These are phyloP conservation scores for Colletotrichum somersetense DNA, from an alignment of 2,329 filamentous ascomycete genomes.

Conservation along the genomic window DNA sequence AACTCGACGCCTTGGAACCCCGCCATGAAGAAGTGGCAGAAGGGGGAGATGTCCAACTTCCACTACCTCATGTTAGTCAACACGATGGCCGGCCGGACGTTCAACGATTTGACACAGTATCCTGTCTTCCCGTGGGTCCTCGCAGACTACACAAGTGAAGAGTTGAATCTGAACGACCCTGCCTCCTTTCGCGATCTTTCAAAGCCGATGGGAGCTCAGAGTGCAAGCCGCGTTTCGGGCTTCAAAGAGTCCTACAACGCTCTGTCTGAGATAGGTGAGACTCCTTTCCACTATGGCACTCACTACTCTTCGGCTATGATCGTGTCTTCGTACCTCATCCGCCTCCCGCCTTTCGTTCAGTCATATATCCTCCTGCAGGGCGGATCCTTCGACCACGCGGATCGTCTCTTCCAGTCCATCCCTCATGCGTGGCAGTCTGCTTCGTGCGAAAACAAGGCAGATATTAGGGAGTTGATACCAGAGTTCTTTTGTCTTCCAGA, in stretches of 20 bases:
- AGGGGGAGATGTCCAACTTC: constrained; percentile 97
- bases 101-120: constrained; percentile 98
- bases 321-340: constrained; percentile 94
- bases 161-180: constrained; percentile 87
- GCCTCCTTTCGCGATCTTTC: constrained; percentile 90
- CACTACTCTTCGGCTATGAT: constrained; percentile 99
- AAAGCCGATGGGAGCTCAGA: constrained; percentile 97
- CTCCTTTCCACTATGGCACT: constrained; percentile 96
- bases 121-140: constrained; percentile 98
- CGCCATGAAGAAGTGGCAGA: constrained; percentile 89
- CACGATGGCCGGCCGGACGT: constrained; percentile 95
- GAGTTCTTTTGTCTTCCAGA: constrained; percentile 98
- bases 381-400: constrained; percentile 96
- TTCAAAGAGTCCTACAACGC: constrained; percentile 88
- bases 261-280: constrained; percentile 91
- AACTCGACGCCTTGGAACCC: constrained; percentile 85
- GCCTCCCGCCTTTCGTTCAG: constrained; percentile 94
- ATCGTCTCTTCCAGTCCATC: constrained; percentile 94
- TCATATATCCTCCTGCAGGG: constrained; percentile 95
- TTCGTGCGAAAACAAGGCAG: constrained; percentile 89
- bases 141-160: constrained; percentile 94
- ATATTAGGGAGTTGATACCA: constrained; percentile 93
- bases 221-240: constrained; percentile 77
- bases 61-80: constrained; percentile 99
- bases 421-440: constrained; percentile 92